phyloP scores from a whole-genome alignment of 768 basidiomycete genomes.

The Amanita exitialis region DNA sequence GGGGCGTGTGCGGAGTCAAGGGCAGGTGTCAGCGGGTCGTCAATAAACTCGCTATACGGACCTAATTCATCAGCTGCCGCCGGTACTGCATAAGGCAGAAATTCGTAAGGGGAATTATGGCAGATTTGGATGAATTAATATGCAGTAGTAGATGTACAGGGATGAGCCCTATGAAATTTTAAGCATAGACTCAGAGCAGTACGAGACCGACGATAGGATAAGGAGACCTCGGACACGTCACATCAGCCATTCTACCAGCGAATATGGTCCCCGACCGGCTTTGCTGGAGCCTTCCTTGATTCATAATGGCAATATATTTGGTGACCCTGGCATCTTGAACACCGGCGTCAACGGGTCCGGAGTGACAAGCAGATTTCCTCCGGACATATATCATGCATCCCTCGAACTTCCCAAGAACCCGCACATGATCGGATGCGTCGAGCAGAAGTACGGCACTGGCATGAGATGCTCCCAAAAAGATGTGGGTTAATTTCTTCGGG shows the following conservation, averaged over 20 bases:
- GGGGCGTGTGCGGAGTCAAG: constrained; percentile 5
- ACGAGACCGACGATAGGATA: not conserved
- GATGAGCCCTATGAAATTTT: not conserved
- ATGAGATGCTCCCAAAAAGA: not conserved
- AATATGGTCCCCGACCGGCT: not conserved
- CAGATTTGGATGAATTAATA: not conserved
- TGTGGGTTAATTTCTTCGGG: not conserved
- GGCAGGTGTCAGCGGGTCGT: constrained; percentile 3
- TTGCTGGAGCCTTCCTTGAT: not conserved
- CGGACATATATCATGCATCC: not conserved
- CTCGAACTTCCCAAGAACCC: not conserved
- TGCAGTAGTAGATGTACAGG: not conserved
- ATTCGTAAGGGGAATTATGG: not conserved
- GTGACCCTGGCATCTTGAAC: not conserved
- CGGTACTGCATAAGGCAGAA: constrained; percentile 1
- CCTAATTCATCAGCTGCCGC: constrained; percentile 5
- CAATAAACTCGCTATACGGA: constrained; percentile 4
- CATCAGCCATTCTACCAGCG: not conserved
- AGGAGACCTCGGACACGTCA: constrained; percentile 2
- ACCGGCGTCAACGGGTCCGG: not conserved
- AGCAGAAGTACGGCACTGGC: not conserved
- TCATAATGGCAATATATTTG: not conserved
- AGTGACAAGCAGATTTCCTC: not conserved
- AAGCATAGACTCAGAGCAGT: not conserved
- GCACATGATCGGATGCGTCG: not conserved